Base-by-base conservation (phyloP, 2,329 filamentous ascomycete genomes). In the Geosmithia flava region DNA sequence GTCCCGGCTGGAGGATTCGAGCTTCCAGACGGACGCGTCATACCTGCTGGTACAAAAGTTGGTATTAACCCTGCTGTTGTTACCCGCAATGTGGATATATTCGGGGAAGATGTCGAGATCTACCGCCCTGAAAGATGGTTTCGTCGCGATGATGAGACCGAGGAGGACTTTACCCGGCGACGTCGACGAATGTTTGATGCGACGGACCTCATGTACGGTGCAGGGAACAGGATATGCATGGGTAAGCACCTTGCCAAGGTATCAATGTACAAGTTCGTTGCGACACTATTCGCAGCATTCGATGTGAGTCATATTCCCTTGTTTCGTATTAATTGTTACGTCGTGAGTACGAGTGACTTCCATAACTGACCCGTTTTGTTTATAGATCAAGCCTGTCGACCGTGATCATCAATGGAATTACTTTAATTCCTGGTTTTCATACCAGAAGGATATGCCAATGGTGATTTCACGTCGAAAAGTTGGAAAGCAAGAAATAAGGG, bases 51-150 rank as follows among this genome's bases (percentile, higher is more conserved):
- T 3, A 61, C 61, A 0, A 57, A 61, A 15, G 62, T 71, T 0
- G 68, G 68, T 3, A 65, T 71, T 47, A 70, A 66, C 42, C 62
- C 66, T 0, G 67, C 61, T 47, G 62, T 71, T 2, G 54, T 66
- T 1, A 60, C 63, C 0, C 56, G 60, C 7, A 68, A 76, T 54
- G 58, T 57, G 42, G 51, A 43, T 0, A 53, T 70, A 2, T 77
- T 70, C 53, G 74, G 71, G 0, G 53, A 60, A 0, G 68, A 76
- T 49, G 64, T 67, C 0, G 63, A 73, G 19, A 50, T 53, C 0
- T 77, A 69, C 52, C 59, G 61, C 1, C 71, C 73, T 0, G 72
- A 73, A 45, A 61, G 74, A 3, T 78, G 72, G 72, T 55, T 77
- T 7, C 58, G 55, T 30, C 49, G 54, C 3, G 54, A 58, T 5